Percentiles rank a stretch among this genome's conserved stretches.
phyloP scores from a whole-genome alignment of 768 basidiomycete species.

The Serendipita sp. region DNA sequence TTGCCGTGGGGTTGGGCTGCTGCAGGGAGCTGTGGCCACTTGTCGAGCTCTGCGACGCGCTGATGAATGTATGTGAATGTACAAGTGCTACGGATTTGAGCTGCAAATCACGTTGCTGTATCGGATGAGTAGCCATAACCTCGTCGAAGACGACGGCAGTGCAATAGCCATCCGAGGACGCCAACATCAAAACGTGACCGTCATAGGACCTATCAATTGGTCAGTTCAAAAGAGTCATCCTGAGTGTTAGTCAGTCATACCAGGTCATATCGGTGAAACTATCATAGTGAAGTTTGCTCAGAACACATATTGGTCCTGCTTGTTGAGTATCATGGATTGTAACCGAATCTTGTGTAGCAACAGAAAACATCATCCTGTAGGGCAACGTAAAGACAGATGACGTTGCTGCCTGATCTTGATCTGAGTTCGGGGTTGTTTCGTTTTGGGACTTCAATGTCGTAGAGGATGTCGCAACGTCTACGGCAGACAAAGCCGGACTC shows the following conservation, averaged over 20 bases:
- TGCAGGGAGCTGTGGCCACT: too few species aligned
- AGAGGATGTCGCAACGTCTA: constrained; percentile 25
- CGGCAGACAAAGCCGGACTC: constrained; percentile 35
- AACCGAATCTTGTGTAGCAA: constrained; percentile 92
- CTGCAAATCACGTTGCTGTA: constrained; percentile 82
- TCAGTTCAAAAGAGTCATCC: constrained; percentile 1
- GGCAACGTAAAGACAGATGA: constrained; percentile 75
- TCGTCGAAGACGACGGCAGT: constrained; percentile 92
- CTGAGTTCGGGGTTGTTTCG: constrained; percentile 46
- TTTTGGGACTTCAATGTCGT: constrained; percentile 25
- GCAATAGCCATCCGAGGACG: constrained; percentile 94
- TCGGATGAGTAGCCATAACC: constrained; percentile 72
- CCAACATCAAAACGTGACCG: constrained; percentile 80
- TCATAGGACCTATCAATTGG: constrained; percentile 70
- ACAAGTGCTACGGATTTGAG: constrained; percentile 81
- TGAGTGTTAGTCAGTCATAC: constrained; percentile 26
- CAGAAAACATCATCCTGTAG: constrained; percentile 88
- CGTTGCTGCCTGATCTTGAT: constrained; percentile 20
- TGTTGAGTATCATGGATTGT: constrained; percentile 96
- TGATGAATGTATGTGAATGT: constrained; percentile 50
- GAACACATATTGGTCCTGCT: constrained; percentile 73
- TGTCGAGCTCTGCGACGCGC: constrained; percentile 12
- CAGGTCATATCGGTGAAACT: constrained; percentile 96
- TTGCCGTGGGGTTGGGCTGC: constrained; percentile 1
- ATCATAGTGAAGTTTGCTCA: constrained; percentile 92